These are phyloP conservation scores for Allium cepa DNA, from an alignment of 106 monocot species.

Conservation along the genomic window DNA sequence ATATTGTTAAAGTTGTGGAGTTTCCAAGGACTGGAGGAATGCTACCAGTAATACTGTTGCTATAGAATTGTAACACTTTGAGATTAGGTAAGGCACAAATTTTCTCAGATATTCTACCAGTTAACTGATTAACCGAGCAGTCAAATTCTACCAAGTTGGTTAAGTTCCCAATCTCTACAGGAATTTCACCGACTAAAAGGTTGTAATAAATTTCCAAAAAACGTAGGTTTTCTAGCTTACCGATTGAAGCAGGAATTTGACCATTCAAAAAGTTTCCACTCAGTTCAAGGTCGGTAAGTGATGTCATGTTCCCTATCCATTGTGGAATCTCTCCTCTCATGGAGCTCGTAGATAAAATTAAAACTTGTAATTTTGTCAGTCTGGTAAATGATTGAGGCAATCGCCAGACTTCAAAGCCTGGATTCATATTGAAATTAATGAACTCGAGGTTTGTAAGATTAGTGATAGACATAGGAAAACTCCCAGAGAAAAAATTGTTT, in stretches of 20 bases:
- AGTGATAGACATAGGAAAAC: slow-evolving; percentile 56
- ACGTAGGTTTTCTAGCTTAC: slow-evolving; percentile 53
- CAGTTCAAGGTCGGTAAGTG: slow-evolving; percentile 72
- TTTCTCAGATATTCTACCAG: slow-evolving; percentile 55
- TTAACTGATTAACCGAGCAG: slow-evolving; percentile 68
- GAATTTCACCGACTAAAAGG: slow-evolving; percentile 49
- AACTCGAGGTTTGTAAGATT: slow-evolving; percentile 67
- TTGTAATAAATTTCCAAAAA: slow-evolving; percentile 90
- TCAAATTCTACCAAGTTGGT: slow-evolving; percentile 62
- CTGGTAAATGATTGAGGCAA: slow-evolving; percentile 44
- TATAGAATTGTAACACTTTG: slow-evolving; percentile 63
- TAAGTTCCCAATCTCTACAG: slow-evolving; percentile 75
- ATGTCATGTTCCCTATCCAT: slow-evolving; percentile 95
- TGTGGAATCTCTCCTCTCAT: slow-evolving; percentile 61
- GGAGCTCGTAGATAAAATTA: slow-evolving; percentile 77
- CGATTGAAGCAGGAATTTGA: slow-evolving; percentile 58
- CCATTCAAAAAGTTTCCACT: slow-evolving; percentile 69
- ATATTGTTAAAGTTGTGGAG: slow-evolving; percentile 55
- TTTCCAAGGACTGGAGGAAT: slow-evolving; percentile 59
- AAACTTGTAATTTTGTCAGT: slow-evolving; percentile 39
- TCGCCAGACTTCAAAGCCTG: slow-evolving; percentile 52
- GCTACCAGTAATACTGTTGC: slow-evolving; percentile 62
- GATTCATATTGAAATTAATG: slow-evolving; percentile 77
- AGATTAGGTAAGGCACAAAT: slow-evolving; percentile 52
- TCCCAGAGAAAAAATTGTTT: slow-evolving; percentile 64